Evolutionary conservation across 768 basidiomycete species (phyloP).

Genomic region (Gloeopeniophorella convolvens): DNA sequence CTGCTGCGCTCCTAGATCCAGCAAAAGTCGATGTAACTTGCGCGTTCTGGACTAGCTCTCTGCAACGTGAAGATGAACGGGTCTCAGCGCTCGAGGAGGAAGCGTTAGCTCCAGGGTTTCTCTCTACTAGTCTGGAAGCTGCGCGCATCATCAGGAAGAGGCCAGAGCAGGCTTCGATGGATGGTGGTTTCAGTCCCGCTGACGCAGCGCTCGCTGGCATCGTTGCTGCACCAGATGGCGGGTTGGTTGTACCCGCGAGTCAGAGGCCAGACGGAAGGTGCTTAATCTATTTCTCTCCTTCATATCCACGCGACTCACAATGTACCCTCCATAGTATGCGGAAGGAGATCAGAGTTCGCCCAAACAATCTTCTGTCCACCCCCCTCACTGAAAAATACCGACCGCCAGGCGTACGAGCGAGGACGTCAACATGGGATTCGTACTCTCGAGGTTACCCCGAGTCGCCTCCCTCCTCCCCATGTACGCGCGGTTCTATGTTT

Average conservation of each 20-base stretch:
- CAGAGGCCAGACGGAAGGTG: slow-evolving; percentile 15
- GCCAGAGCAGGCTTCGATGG: background rate
- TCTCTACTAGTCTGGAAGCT: background rate
- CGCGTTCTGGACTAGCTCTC: background rate
- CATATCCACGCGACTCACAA: background rate
- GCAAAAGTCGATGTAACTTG: background rate
- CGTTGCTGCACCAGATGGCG: slow-evolving; percentile 3
- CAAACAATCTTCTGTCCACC: background rate
- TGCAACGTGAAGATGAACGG: background rate
- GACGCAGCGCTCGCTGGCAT: slow-evolving; percentile 1
- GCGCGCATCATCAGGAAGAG: background rate
- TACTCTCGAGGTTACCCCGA: background rate
- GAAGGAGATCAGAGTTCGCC: slow-evolving; percentile 10
- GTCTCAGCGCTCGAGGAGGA: background rate
- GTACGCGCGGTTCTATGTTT: background rate
- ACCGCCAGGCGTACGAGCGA: slow-evolving; percentile 7
- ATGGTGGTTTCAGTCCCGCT: background rate
- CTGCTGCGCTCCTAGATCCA: background rate
- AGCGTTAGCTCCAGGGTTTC: background rate
- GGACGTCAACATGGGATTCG: slow-evolving; percentile 12
- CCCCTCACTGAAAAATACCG: slow-evolving; percentile 8
- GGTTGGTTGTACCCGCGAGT: slow-evolving; percentile 8
- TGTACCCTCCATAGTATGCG: background rate
- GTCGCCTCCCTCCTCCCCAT: background rate
- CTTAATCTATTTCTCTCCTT: background rate